phyloP scores from a whole-genome alignment of 1,284 basidiomycete species.

The Pulveroboletus sp. region DNA sequence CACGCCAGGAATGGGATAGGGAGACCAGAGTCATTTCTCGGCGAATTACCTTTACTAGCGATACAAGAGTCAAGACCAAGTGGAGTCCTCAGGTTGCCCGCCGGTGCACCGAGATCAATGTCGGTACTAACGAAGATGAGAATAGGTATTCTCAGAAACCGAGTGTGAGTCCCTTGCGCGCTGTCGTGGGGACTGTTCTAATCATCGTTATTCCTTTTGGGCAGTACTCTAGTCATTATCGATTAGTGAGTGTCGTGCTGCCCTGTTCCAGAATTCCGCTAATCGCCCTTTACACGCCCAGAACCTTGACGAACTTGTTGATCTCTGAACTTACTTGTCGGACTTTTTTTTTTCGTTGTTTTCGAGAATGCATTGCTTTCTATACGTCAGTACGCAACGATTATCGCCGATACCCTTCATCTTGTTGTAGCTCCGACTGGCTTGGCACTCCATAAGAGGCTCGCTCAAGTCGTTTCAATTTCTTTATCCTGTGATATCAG shows the following conservation, averaged over 20 bases:
- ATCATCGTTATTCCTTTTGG: background rate
- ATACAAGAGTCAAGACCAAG: background rate
- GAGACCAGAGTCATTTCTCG: constrained; percentile 10
- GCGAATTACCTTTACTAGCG: constrained; percentile 18
- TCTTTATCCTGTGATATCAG: too few relatives aligned
- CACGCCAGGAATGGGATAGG: constrained; percentile 16
- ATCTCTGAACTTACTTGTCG: constrained; percentile 13
- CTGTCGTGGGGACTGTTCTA: background rate
- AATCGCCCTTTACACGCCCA: background rate
- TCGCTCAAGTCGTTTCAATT: too few relatives aligned
- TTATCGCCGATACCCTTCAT: too few relatives aligned
- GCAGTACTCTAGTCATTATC: constrained; percentile 31
- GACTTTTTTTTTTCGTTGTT: background rate
- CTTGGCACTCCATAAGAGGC: too few relatives aligned
- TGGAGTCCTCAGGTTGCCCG: constrained; percentile 11
- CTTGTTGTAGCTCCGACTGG: too few relatives aligned
- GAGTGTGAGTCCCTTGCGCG: constrained; percentile 12
- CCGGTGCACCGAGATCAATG: constrained; percentile 16
- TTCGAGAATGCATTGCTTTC: background rate
- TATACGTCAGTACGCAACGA: too few relatives aligned
- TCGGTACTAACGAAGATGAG: background rate
- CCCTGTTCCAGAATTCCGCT: background rate
- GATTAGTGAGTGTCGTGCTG: constrained; percentile 17
- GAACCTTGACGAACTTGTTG: constrained; percentile 26
- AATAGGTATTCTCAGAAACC: constrained; percentile 23